A percentile compares a stretch with the other conserved stretches of the same genome.
Conservation (phyloP, 192 early-diverging fungal species). For the Coemansia sp. region DNA sequence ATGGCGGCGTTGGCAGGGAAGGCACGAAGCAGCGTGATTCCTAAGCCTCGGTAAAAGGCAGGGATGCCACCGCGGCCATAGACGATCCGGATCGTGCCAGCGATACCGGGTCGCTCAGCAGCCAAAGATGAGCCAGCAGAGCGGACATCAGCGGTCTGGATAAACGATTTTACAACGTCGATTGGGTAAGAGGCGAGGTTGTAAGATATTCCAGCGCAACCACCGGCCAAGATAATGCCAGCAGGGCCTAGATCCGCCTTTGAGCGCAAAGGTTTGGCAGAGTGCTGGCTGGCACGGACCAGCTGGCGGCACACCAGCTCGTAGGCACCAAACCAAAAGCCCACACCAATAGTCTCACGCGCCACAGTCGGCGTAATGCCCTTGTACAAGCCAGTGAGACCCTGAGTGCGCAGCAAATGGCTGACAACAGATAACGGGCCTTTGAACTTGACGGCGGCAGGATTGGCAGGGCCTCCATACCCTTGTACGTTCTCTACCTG, state of each 20-base stretch:
- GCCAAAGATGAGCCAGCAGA: not conserved
- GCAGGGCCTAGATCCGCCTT: slow-evolving; percentile 75
- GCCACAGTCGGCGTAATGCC: slow-evolving; percentile 69
- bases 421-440: slow-evolving; percentile 65
- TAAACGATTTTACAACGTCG: slow-evolving; percentile 91
- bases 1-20: slow-evolving; percentile 96
- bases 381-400: slow-evolving; percentile 54
- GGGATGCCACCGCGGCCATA: slow-evolving; percentile 77
- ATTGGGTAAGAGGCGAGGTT: slow-evolving; percentile 88
- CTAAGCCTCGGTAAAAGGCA: slow-evolving; percentile 92
- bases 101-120: slow-evolving; percentile 52
- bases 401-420: slow-evolving; percentile 59
- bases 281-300: slow-evolving; percentile 18
- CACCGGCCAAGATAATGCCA: slow-evolving; percentile 86
- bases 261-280: slow-evolving; percentile 26
- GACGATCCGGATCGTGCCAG: slow-evolving; percentile 65
- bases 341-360: slow-evolving; percentile 90
- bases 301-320: slow-evolving; percentile 71
- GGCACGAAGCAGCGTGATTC: slow-evolving; percentile 86
- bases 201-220: slow-evolving; percentile 88
- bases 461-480: slow-evolving; percentile 19
- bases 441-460: slow-evolving; percentile 27
- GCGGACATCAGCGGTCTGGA: slow-evolving; percentile 81
- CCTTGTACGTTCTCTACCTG: slow-evolving; percentile 79
- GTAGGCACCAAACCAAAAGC: slow-evolving; percentile 96